Base-by-base conservation (phyloP, 495 filamentous ascomycete genomes). In the Lasiosphaeriaceae sp. region DNA sequence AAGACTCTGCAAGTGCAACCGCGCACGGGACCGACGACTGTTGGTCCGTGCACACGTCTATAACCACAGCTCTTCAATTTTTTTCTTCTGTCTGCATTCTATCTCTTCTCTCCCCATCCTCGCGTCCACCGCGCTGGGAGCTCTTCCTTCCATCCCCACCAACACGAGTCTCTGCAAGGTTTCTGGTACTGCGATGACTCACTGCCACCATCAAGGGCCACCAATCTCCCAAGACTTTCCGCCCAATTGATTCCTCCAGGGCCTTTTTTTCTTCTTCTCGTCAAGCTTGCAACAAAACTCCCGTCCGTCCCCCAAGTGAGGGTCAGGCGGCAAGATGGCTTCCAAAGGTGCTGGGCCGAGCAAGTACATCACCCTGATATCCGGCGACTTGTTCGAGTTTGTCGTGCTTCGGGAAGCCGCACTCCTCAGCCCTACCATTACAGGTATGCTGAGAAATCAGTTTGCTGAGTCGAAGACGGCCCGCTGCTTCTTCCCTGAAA, bases 311-410 rank as follows among this genome's bases (percentile, higher is more conserved):
- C 39, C 3, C 39, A 2, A 43, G n/a, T 16, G n/a, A 43, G 39
- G 39, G 16, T 31, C 9, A 4, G 26, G 9, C 26, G 26, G 26
- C 26, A 31, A 3, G 26, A 31, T 31, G 26, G 26, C 26, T 3
- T 31, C 26, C 3, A 31, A n/a, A n/a, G n/a, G n/a, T n/a, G n/a
- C n/a, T n/a, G 47, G 44, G 20, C 47, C 56, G 8, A 75, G 70
- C 66, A 83, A 88, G 58, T 97, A 88, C 62, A 85, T 97, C 52
- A 96, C 94, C 0, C 80, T 98, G 3, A 78, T 96, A 19, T 97
- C 92, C 0, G 80, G 76, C 55, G 95, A 97, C 68, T 89, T 86
- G 45, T 96, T 87, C 70, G 90, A 96, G 67, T 97, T 92, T 67
- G 82, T 96, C 47, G 74, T 97, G 35, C 85, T 86, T 6, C 86